A percentile compares a stretch with the other conserved stretches of the same genome.
Evolutionary conservation across 148 eudicot genomes (phyloP).

Genomic region (Fallopia convolvulus): DNA sequence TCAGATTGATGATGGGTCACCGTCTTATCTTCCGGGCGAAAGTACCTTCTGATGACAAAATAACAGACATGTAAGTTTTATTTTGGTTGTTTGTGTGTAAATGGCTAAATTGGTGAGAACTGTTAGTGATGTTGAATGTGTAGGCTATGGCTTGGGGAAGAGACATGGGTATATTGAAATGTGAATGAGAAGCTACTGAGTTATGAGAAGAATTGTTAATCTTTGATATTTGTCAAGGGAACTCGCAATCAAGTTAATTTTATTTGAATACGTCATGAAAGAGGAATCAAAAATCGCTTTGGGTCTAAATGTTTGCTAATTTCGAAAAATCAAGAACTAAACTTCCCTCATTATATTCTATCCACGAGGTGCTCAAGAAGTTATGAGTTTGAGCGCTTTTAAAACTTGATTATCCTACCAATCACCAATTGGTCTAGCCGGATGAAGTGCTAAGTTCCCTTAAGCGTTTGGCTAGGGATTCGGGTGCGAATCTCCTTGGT

Average conservation of each 20-base stretch:
- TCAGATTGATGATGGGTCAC: constrained; percentile 45
- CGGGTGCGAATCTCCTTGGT: too few relatives aligned
- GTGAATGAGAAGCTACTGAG: neutral
- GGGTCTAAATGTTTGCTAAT: too few relatives aligned
- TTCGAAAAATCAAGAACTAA: too few relatives aligned
- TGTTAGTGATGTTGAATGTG: neutral
- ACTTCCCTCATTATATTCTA: too few relatives aligned
- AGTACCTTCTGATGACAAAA: neutral
- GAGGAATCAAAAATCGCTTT: too few relatives aligned
- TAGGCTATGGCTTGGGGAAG: neutral
- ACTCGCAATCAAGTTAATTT: neutral
- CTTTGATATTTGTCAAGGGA: neutral
- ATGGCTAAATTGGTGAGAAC: neutral
- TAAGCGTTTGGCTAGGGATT: too few relatives aligned
- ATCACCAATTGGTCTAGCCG: too few relatives aligned
- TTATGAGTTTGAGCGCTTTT: too few relatives aligned
- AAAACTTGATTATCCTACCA: too few relatives aligned
- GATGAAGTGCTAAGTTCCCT: too few relatives aligned
- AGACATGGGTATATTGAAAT: neutral
- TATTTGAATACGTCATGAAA: too few relatives aligned
- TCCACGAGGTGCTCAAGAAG: too few relatives aligned
- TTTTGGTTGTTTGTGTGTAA: neutral
- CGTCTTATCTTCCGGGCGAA: constrained; percentile 72
- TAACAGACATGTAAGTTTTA: neutral
- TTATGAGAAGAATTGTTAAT: neutral